Conservation (phyloP, 257 asterid genomes). For the Scutellaria minor region DNA sequence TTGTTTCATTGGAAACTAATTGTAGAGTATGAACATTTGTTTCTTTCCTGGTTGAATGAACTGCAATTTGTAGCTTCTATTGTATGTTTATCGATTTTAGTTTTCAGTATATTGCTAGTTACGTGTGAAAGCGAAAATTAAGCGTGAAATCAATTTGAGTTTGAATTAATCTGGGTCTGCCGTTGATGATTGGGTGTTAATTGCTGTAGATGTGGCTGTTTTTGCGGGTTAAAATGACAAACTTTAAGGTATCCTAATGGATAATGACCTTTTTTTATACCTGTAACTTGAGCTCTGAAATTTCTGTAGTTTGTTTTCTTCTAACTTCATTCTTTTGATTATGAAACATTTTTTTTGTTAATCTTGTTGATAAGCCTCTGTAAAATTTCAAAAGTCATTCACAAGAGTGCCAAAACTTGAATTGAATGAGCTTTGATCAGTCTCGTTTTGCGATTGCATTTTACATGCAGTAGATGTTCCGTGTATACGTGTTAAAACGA, state of each 20-base stretch:
- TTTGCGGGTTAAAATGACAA: conserved; percentile 10
- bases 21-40: conserved; percentile 2
- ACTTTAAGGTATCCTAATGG: neutral
- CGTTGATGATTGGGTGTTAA: conserved; percentile 17
- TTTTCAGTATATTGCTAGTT: conserved; percentile 2
- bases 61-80: conserved; percentile 10
- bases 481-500: conserved; percentile 12
- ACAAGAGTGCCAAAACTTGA: conserved; percentile 16
- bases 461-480: conserved; percentile 25
- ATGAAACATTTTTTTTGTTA: neutral
- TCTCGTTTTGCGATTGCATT: neutral
- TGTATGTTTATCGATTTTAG: conserved; percentile 21
- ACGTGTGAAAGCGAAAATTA: conserved; percentile 5
- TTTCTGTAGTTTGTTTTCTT: neutral
- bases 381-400: neutral
- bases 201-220: neutral
- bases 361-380: neutral
- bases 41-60: neutral
- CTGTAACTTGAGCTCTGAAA: neutral
- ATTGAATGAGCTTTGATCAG: conserved; percentile 15
- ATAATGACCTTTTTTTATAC: conserved; percentile 1
- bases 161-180: conserved; percentile 16
- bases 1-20: neutral
- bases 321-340: neutral
- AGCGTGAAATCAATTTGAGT: conserved; percentile 1